Percentiles rank a stretch among this genome's conserved stretches.
These are phyloP conservation scores for Kalmanozyma brasiliensis DNA, from an alignment of 1,284 basidiomycete species.

Conservation along the genomic window DNA sequence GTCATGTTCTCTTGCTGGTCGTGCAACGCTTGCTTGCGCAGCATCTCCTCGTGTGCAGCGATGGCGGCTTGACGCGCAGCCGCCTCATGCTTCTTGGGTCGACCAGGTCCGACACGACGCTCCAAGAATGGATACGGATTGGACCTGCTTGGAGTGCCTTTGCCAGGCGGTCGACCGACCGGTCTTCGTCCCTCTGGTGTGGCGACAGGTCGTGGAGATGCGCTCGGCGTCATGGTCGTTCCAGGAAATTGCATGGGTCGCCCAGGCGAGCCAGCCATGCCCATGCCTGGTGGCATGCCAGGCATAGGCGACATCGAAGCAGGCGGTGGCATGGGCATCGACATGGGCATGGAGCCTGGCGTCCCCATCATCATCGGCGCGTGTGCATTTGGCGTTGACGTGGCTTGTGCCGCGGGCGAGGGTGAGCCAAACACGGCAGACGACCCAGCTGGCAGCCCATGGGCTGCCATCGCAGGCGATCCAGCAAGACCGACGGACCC, in stretches of 20 bases:
- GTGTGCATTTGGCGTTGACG: slow-evolving; percentile 6
- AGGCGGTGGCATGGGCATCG: slow-evolving; percentile 37
- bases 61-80: slow-evolving; percentile 42
- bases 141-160: slow-evolving; percentile 33
- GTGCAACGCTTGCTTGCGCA: slow-evolving; percentile 21
- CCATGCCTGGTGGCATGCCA: slow-evolving; percentile 10
- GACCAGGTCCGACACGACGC: slow-evolving; percentile 40
- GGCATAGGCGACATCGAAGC: slow-evolving; percentile 29
- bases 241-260: slow-evolving; percentile 25
- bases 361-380: slow-evolving; percentile 9
- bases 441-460: slow-evolving; percentile 15
- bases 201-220: slow-evolving; percentile 12
- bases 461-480: slow-evolving; percentile 19
- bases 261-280: slow-evolving; percentile 19
- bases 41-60: slow-evolving; percentile 34
- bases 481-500: slow-evolving; percentile 27
- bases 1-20: slow-evolving; percentile 24
- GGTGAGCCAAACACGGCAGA: slow-evolving; percentile 24
- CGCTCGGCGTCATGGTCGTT: slow-evolving; percentile 14
- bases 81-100: slow-evolving; percentile 46
- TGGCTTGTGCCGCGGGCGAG: slow-evolving; percentile 11
- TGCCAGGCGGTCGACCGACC: slow-evolving; percentile 38
- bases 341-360: slow-evolving; percentile 24
- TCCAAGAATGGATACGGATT: slow-evolving; percentile 43
- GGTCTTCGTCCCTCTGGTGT: slow-evolving; percentile 26